Evolutionary conservation across 2,329 filamentous ascomycete genomes (phyloP).

Genomic region (Curvularia verruculosa): DNA sequence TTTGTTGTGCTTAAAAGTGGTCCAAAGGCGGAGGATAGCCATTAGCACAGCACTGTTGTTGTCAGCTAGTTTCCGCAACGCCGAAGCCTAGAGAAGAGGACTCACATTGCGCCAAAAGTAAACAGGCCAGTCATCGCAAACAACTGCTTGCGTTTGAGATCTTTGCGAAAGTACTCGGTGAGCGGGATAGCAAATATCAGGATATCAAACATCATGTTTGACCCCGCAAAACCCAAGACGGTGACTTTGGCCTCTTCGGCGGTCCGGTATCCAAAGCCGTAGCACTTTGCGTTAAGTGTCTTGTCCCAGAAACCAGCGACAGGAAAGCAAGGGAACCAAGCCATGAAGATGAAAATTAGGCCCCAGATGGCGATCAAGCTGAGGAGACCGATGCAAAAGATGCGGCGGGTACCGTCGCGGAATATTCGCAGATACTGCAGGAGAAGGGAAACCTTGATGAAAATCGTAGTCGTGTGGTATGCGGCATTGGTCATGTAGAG

Average conservation of each 20-base stretch:
- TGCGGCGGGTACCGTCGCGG: conserved; percentile 25
- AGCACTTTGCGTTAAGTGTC: conserved; percentile 28
- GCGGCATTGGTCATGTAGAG: conserved; percentile 35
- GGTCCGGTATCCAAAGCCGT: conserved; percentile 30
- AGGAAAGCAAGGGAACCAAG: conserved; percentile 41
- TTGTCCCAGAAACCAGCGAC: conserved; percentile 30
- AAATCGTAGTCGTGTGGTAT: conserved; percentile 37
- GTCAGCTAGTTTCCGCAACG: conserved; percentile 4
- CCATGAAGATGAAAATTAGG: conserved; percentile 34
- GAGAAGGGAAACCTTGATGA: conserved; percentile 46
- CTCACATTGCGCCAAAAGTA: conserved; percentile 34
- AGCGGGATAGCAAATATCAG: conserved; percentile 38
- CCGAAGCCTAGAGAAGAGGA: not conserved
- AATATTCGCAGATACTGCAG: conserved; percentile 46
- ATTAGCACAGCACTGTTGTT: conserved; percentile 35
- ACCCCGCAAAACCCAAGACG: conserved; percentile 32
- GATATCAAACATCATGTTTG: conserved; percentile 43
- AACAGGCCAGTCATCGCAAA: conserved; percentile 39
- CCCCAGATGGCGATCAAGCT: conserved; percentile 34
- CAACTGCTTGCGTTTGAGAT: conserved; percentile 31
- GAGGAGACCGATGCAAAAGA: conserved; percentile 22
- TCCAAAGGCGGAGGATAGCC: conserved; percentile 40
- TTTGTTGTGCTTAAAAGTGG: conserved; percentile 26
- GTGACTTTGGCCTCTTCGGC: conserved; percentile 21
- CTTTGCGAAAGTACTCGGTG: conserved; percentile 31